These are phyloP conservation scores for Pichia sp. DNA, from an alignment of 1,139 yeast species.

Conservation along the genomic window DNA sequence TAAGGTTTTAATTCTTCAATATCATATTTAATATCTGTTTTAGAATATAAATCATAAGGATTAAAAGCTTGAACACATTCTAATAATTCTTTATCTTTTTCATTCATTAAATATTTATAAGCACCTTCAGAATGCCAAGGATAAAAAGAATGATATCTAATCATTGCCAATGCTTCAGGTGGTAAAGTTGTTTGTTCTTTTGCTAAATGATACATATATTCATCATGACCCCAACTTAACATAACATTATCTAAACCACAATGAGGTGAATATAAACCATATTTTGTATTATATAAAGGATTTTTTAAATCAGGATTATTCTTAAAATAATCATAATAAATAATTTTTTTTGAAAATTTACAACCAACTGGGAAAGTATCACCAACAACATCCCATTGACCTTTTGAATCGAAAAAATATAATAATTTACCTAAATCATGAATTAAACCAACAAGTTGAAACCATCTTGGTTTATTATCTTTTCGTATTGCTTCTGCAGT, in stretches of 20 bases:
- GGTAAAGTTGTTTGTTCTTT: slow-evolving; percentile 59
- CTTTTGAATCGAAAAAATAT: slow-evolving; percentile 63
- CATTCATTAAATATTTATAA: slow-evolving; percentile 58
- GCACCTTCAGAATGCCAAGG: slow-evolving; percentile 75
- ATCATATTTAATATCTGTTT: slow-evolving; percentile 43
- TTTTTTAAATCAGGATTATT: slow-evolving; percentile 56
- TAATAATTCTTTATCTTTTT: slow-evolving; percentile 55
- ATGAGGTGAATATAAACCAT: slow-evolving; percentile 57
- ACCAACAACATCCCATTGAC: slow-evolving; percentile 82
- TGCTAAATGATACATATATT: slow-evolving; percentile 69
- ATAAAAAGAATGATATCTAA: slow-evolving; percentile 66
- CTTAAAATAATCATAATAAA: slow-evolving; percentile 54
- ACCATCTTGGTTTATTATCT: slow-evolving; percentile 69
- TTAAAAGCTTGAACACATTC: slow-evolving; percentile 62
- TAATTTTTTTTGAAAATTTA: slow-evolving; percentile 52
- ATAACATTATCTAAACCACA: slow-evolving; percentile 68
- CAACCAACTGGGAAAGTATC: slow-evolving; percentile 77
- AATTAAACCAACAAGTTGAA: slow-evolving; percentile 65
- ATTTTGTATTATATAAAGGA: slow-evolving; percentile 60
- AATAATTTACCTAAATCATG: slow-evolving; percentile 67
- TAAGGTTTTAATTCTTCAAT: slow-evolving; percentile 47
- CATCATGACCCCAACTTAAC: slow-evolving; percentile 79
- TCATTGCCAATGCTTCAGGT: slow-evolving; percentile 65
- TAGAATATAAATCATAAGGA: slow-evolving; percentile 63
- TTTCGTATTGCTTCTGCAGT: slow-evolving; percentile 69